Evolutionary conservation across 1,139 yeast genomes (phyloP).

Genomic region (Geotrichum fermentans): DNA sequence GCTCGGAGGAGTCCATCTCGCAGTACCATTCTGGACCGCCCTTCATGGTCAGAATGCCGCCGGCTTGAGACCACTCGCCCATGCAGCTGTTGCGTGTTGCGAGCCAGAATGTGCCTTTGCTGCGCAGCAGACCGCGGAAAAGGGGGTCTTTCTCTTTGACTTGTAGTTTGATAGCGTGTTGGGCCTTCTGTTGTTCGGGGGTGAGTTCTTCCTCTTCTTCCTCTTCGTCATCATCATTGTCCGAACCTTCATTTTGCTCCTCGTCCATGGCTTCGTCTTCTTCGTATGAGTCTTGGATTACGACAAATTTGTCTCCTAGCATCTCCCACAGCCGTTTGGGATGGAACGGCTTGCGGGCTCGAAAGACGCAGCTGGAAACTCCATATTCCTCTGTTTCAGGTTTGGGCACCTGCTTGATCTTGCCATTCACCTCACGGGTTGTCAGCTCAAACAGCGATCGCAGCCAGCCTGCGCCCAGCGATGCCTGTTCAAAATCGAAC

Average conservation of each 20-base stretch:
- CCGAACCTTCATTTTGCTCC: constrained; percentile 21
- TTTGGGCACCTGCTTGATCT: constrained; percentile 33
- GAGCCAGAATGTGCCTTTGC: constrained; percentile 48
- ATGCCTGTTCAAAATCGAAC: constrained; percentile 42
- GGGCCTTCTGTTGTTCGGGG: constrained; percentile 27
- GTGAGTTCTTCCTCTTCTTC: constrained; percentile 20
- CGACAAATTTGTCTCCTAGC: constrained; percentile 39
- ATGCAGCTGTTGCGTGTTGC: constrained; percentile 43
- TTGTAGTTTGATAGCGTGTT: constrained; percentile 23
- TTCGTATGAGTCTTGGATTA: constrained; percentile 30
- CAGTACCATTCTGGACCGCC: constrained; percentile 48
- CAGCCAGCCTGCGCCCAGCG: constrained; percentile 47
- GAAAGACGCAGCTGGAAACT: constrained; percentile 43
- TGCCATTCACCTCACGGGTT: constrained; percentile 36
- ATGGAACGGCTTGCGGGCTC: constrained; percentile 43
- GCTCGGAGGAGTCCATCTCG: constrained; percentile 38
- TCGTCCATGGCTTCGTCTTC: constrained; percentile 28
- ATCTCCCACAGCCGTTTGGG: constrained; percentile 42
- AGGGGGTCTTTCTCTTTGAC: constrained; percentile 39
- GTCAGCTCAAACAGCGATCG: constrained; percentile 44
- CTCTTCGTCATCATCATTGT: constrained; percentile 20
- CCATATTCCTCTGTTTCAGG: constrained; percentile 44
- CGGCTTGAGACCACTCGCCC: constrained; percentile 49
- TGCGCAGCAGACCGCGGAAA: constrained; percentile 41
- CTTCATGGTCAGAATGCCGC: constrained; percentile 42